A percentile compares a stretch with the other conserved stretches of the same genome.
phyloP scores from a whole-genome alignment of 2,329 filamentous ascomycete species.

The Pseudodiploospora longispora region DNA sequence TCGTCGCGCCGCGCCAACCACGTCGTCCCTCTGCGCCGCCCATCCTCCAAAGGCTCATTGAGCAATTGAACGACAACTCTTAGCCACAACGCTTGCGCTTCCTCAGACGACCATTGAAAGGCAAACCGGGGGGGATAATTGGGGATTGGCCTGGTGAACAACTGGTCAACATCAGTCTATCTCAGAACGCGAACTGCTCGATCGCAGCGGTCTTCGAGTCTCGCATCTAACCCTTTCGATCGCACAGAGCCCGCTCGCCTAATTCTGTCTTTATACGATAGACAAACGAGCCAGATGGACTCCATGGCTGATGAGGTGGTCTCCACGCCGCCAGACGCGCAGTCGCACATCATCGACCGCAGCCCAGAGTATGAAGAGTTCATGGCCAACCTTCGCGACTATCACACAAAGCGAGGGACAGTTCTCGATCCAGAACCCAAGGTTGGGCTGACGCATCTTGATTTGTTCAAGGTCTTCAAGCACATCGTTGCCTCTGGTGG shows the following conservation, averaged over 20 bases:
- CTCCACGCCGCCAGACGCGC: conserved; percentile 25
- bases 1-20: conserved; percentile 15
- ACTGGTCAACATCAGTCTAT: neutral
- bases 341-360: conserved; percentile 43
- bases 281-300: conserved; percentile 1
- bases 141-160: neutral
- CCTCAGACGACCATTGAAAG: too few species aligned
- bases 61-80: too few species aligned
- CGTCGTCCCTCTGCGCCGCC: neutral
- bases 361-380: conserved; percentile 71
- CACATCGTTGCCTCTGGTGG: conserved; percentile 69
- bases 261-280: neutral
- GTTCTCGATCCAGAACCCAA: conserved; percentile 73
- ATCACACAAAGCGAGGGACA: conserved; percentile 73
- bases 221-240: too few species aligned
- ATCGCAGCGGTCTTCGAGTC: too few species aligned
- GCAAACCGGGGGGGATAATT: neutral
- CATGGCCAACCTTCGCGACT: conserved; percentile 62
- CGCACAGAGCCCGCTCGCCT: too few species aligned
- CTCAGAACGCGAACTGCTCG: too few species aligned
- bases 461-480: conserved; percentile 72
- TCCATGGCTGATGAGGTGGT: neutral
- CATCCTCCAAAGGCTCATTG: too few species aligned
- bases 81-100: too few species aligned
- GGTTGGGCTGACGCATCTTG: conserved; percentile 67